Evolutionary conservation across 2,329 filamentous ascomycete genomes (phyloP), one percentile per base, ranked within the genome.

Genomic region (Ascochyta koolunga): DNA sequence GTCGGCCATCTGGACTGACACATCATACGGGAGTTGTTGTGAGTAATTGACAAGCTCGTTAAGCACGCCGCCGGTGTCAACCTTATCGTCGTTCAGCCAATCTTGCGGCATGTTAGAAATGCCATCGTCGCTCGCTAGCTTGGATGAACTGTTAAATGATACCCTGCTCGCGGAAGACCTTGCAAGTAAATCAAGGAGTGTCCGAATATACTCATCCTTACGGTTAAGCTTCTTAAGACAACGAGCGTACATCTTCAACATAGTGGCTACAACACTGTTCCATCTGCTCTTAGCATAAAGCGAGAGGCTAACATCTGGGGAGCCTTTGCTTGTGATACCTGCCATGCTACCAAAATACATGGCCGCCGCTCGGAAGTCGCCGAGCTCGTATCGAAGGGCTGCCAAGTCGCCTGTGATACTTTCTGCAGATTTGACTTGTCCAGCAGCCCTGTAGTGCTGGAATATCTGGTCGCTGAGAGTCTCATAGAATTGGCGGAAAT

Each of bases 401-500:
- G 92, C 95, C 39, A 98, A 82, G 73, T 99, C 95, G 9, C 91
- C 89, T 72, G 93, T 85, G 56, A 88, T 87, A 18, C 87, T 83
- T 63, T 96, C 87, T 0, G 89, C 87, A 7, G 91, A 90, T 64
- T 96, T 89, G 0, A 81, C 82, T 59, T 93, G 89, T 50, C 87
- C 89, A 4, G 93, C 91, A 4, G 91, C 85, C 13, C 87, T 87
- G 70, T 90, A 96, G 69, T 96, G 90, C 1, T 89, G 89, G 51
- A 96, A 84, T 3, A 93, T 88, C 58, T 90, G 88, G 64, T 95
- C 89, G 7, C 91, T 96, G n/a, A 97, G 80, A 9, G 85, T 86
- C 68, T 79, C 77, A 47, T 77, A 81, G 7, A 64, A 67, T 11
- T 69, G 66, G 38, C 75, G 70, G 45, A 80, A 80, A 2, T 69